Evolutionary conservation across 768 basidiomycete genomes (phyloP).

Genomic region (Trametes sanguinea): DNA sequence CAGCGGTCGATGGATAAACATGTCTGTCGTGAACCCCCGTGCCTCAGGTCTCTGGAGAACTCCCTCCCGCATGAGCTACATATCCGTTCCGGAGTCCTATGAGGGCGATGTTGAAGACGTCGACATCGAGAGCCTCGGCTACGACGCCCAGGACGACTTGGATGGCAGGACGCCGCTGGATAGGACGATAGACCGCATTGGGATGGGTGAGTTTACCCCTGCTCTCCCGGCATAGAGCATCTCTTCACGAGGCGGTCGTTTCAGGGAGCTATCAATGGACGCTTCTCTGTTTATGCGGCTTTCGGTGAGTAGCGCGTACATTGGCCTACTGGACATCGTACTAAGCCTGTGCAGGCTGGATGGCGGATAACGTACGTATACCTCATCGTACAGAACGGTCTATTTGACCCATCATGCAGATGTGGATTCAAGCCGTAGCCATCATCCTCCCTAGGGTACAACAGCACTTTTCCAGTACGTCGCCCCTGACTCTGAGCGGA

Average conservation of each 20-base stretch:
- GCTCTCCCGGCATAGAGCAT: not conserved
- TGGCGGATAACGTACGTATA: constrained; percentile 82
- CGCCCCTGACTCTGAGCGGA: not conserved
- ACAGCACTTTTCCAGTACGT: constrained; percentile 74
- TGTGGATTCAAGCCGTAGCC: constrained; percentile 92
- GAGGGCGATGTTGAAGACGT: constrained; percentile 36
- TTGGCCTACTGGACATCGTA: no score
- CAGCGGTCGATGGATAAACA: constrained; percentile 19
- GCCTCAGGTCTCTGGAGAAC: constrained; percentile 52
- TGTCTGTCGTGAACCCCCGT: constrained; percentile 38
- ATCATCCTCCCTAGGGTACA: constrained; percentile 97
- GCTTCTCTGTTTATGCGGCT: constrained; percentile 79
- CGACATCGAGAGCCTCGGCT: constrained; percentile 32
- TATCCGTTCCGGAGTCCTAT: constrained; percentile 24
- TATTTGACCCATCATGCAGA: constrained; percentile 51
- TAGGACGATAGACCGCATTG: constrained; percentile 86
- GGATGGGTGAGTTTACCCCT: constrained; percentile 63
- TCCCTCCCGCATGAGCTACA: constrained; percentile 40
- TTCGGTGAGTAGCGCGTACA: constrained; percentile 60
- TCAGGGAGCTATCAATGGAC: constrained; percentile 80
- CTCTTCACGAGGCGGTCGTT: not conserved
- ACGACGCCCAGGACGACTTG: constrained; percentile 27
- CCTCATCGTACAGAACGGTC: constrained; percentile 2
- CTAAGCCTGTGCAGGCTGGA: constrained; percentile 63
- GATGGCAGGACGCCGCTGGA: constrained; percentile 57